These are phyloP conservation scores for Dianthus caryophyllus DNA, from an alignment of 148 eudicot species.

Conservation along the genomic window DNA sequence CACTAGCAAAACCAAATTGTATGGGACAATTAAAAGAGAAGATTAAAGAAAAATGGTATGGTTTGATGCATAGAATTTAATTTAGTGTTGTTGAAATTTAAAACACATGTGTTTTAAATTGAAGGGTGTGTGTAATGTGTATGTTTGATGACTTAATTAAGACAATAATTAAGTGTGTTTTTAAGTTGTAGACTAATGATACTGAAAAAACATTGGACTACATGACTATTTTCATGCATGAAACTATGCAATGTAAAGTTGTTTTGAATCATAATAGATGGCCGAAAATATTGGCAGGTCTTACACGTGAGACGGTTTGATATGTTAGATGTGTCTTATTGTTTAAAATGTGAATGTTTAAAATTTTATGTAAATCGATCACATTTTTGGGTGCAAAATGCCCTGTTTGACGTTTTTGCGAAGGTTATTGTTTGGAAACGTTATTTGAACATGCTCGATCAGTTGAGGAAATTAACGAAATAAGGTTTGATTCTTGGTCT, in stretches of 20 bases:
- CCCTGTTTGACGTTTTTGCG: no score
- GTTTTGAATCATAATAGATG: no score
- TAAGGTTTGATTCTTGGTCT: no score
- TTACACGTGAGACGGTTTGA: no score
- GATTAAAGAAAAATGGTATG: conserved; percentile 18
- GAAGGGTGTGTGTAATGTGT: conserved; percentile 6
- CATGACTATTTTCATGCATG: neutral
- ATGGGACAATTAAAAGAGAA: conserved; percentile 4
- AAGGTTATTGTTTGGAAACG: no score
- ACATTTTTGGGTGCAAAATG: no score
- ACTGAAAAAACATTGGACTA: conserved; percentile 2
- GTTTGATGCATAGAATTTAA: conserved; percentile 13
- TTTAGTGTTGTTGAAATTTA: conserved; percentile 12
- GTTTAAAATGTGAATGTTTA: no score
- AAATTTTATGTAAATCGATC: no score
- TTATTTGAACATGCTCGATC: no score
- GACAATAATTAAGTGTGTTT: conserved; percentile 3
- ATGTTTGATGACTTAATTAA: conserved; percentile 21
- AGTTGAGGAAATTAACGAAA: no score
- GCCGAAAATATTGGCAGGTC: no score
- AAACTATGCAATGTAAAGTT: neutral
- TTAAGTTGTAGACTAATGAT: conserved; percentile 9
- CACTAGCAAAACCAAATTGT: conserved; percentile 24
- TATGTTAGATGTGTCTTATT: no score
- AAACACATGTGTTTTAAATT: conserved; percentile 15